phyloP scores from a whole-genome alignment of 2,329 filamentous ascomycete genomes.

The Exserohilum rostratum region DNA sequence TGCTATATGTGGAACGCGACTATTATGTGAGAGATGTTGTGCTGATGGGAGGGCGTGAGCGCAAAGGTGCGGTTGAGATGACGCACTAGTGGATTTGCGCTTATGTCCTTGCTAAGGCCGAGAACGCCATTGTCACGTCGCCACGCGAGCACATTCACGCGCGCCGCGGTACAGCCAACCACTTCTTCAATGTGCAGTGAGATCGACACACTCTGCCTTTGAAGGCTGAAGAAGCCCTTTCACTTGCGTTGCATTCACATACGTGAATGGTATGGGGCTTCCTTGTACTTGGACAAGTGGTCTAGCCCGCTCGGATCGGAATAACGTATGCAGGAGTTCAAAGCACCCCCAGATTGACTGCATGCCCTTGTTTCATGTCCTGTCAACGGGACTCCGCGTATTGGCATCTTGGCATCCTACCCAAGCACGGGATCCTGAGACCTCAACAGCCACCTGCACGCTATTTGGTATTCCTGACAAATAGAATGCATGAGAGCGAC shows the following conservation, averaged over 20 bases:
- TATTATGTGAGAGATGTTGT: not conserved
- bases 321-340: not conserved
- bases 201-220: not conserved
- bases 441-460: not conserved
- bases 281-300: not conserved
- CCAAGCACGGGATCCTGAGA: not conserved
- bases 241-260: not conserved
- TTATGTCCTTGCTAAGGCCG: conserved; percentile 5
- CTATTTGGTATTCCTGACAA: no score
- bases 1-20: not conserved
- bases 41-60: not conserved
- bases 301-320: not conserved
- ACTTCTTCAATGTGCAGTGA: not conserved
- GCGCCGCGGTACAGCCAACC: not conserved
- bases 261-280: not conserved
- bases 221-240: not conserved
- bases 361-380: no score
- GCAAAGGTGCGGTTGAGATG: conserved; percentile 6
- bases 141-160: not conserved
- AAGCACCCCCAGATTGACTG: no score
- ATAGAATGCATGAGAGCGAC: not conserved
- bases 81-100: conserved; percentile 8
- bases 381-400: no score
- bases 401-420: no score
- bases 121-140: not conserved